Evolutionary conservation across 352 stramenopile species (phyloP).

Genomic region (Pythium apleroticum): DNA sequence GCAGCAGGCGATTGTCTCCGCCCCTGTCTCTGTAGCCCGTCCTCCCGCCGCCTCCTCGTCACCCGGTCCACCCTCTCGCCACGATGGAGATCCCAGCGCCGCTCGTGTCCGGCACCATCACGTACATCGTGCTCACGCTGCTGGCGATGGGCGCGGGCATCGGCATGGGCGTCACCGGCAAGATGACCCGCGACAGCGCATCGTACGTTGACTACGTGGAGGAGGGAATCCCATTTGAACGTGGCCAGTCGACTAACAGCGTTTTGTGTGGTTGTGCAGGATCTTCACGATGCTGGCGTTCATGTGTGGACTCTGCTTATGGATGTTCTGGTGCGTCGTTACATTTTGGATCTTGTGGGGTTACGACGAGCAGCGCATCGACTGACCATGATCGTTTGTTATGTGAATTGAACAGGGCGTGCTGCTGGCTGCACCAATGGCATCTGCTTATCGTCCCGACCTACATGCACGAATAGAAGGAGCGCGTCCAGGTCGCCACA

Average conservation of each 20-base stretch:
- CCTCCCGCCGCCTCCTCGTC: not conserved
- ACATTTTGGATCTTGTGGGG: constrained; percentile 1
- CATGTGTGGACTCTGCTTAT: constrained; percentile 84
- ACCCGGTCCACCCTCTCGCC: not conserved
- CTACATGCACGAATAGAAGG: constrained; percentile 64
- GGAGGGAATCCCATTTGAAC: too few species aligned
- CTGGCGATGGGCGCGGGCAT: constrained; percentile 76
- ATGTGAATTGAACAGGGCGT: constrained; percentile 48
- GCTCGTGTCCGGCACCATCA: constrained; percentile 80
- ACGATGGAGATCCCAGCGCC: constrained; percentile 79
- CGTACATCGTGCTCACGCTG: constrained; percentile 86
- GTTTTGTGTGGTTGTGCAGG: constrained; percentile 47
- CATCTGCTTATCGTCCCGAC: constrained; percentile 86
- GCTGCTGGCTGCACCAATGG: constrained; percentile 90
- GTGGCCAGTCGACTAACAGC: too few species aligned
- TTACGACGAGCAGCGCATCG: not conserved
- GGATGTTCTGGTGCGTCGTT: constrained; percentile 82
- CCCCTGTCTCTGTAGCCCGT: not conserved
- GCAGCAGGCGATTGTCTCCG: constrained; percentile 1
- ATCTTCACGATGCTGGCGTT: constrained; percentile 82
- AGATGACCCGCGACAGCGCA: constrained; percentile 83
- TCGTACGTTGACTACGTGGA: constrained; percentile 57
- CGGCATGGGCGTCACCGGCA: constrained; percentile 75
- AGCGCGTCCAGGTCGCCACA: not conserved
- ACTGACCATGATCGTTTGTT: constrained; percentile 5